Evolutionary conservation across 2,329 filamentous ascomycete species (phyloP).

Genomic region (Dactylellina cionopaga): DNA sequence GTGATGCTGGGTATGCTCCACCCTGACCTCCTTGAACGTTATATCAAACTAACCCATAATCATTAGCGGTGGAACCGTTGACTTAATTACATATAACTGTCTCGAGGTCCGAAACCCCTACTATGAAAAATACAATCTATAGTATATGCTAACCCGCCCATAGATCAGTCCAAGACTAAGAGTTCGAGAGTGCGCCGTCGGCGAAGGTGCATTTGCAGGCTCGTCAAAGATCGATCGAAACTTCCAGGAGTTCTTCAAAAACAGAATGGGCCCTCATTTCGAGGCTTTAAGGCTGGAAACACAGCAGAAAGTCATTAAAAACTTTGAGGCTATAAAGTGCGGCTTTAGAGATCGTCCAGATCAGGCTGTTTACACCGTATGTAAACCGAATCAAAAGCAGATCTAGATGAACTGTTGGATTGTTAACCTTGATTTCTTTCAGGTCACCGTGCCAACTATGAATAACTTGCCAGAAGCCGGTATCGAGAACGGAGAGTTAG

Average conservation of each 20-base stretch:
- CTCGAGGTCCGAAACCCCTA: conserved; percentile 24
- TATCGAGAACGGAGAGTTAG: conserved; percentile 46
- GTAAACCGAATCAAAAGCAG: not conserved
- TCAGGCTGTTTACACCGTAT: conserved; percentile 44
- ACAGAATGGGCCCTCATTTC: conserved; percentile 46
- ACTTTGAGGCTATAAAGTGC: conserved; percentile 54
- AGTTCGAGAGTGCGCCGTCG: conserved; percentile 50
- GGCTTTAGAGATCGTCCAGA: conserved; percentile 53
- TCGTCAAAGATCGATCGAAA: conserved; percentile 48
- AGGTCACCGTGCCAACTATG: conserved; percentile 51
- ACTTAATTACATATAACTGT: conserved; percentile 51
- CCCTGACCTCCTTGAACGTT: not conserved
- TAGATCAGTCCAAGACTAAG: conserved; percentile 42
- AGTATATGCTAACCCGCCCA: conserved; percentile 7
- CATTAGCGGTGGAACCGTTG: conserved; percentile 48
- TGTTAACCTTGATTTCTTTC: not conserved
- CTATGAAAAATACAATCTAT: not conserved
- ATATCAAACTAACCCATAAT: not conserved
- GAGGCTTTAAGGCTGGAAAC: conserved; percentile 36
- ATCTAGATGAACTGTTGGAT: not conserved
- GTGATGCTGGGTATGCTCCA: conserved; percentile 33
- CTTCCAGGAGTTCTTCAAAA: conserved; percentile 44
- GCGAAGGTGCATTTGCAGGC: conserved; percentile 45
- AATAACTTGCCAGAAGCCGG: conserved; percentile 49
- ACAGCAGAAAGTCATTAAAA: conserved; percentile 52